A percentile compares a stretch with the other conserved stretches of the same genome.
These are phyloP conservation scores for Fusarium clavum DNA, from an alignment of 2,329 filamentous ascomycete species.

Conservation along the genomic window DNA sequence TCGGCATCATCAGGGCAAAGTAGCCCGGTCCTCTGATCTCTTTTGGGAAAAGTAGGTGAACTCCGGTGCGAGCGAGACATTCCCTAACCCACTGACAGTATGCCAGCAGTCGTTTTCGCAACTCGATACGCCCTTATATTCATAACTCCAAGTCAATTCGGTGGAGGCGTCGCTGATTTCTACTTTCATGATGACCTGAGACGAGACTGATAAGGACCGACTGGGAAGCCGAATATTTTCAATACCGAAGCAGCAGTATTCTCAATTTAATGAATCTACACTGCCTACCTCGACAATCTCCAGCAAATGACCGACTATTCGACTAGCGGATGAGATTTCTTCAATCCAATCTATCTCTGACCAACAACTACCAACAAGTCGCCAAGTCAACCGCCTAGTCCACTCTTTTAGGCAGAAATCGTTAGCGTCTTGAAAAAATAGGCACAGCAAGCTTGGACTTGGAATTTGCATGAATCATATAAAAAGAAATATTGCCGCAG, in stretches of 20 bases:
- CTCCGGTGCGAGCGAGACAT: background rate
- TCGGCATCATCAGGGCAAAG: background rate
- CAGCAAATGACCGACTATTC: too few species aligned
- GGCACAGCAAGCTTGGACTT: background rate
- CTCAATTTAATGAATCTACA: background rate
- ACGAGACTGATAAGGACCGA: background rate
- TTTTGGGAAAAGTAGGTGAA: background rate
- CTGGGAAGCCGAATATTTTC: accelerated
- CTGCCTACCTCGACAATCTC: background rate
- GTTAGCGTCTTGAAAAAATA: background rate
- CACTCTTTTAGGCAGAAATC: background rate
- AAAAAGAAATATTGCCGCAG: background rate
- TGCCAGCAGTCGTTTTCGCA: background rate
- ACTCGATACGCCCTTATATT: background rate
- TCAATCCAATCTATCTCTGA: background rate
- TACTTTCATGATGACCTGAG: background rate
- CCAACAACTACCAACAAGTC: background rate
- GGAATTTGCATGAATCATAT: background rate
- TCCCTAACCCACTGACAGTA: too few species aligned
- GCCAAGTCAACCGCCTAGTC: background rate
- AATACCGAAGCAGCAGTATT: background rate
- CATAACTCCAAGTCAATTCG: background rate
- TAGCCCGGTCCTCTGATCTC: accelerated
- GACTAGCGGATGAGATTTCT: too few species aligned
- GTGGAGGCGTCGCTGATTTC: background rate